phyloP scores from a whole-genome alignment of 2,329 filamentous ascomycete species.

The Torrubiella hemipterigena region DNA sequence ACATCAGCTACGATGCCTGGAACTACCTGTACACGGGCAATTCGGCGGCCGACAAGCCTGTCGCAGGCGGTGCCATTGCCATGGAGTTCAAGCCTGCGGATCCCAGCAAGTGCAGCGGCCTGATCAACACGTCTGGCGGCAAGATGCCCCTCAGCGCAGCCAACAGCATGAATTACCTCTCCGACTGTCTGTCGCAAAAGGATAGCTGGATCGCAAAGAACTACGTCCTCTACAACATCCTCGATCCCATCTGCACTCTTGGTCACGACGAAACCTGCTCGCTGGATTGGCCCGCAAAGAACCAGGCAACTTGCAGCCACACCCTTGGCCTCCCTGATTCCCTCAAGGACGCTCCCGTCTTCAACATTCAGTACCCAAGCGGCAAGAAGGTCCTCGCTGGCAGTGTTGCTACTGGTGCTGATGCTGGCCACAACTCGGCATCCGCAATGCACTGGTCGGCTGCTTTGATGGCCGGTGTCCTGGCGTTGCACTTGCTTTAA shows the following conservation, averaged over 20 bases:
- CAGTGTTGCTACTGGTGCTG: background rate
- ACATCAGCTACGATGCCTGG: slow-evolving; percentile 41
- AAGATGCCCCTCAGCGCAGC: slow-evolving; percentile 31
- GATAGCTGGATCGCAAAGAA: slow-evolving; percentile 35
- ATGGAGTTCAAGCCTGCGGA: slow-evolving; percentile 34
- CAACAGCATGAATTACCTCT: slow-evolving; percentile 42
- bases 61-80: slow-evolving; percentile 31
- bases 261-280: slow-evolving; percentile 34
- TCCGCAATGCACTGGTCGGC: too few relatives aligned
- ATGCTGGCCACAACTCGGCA: too few relatives aligned
- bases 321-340: slow-evolving; percentile 22
- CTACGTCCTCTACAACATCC: slow-evolving; percentile 37
- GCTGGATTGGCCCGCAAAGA: slow-evolving; percentile 27
- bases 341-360: slow-evolving; percentile 27
- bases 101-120: slow-evolving; percentile 30
- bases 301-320: slow-evolving; percentile 32
- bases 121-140: slow-evolving; percentile 31
- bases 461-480: too few relatives aligned
- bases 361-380: slow-evolving; percentile 33
- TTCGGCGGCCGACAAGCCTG: slow-evolving; percentile 31
- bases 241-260: slow-evolving; percentile 32
- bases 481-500: too few relatives aligned
- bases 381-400: slow-evolving; percentile 27
- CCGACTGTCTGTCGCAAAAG: slow-evolving; percentile 25
- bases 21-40: slow-evolving; percentile 35